Base-by-base conservation (phyloP, 768 basidiomycete genomes). In the Mrakia gelida region DNA sequence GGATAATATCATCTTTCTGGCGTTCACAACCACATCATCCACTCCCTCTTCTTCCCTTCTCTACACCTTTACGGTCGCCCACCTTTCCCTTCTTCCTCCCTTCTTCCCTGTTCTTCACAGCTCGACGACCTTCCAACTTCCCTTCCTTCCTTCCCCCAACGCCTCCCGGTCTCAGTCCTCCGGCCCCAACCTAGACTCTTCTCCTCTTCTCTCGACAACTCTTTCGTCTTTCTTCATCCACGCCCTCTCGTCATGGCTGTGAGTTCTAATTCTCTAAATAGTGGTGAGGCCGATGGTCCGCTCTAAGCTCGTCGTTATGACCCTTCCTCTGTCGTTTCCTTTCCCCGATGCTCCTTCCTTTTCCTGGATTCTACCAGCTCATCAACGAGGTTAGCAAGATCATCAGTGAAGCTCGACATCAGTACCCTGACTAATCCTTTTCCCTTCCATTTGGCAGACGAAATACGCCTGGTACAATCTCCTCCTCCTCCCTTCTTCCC, bases 341-440 rank as follows among this genome's bases (percentile, higher is more conserved):
- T n/a, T n/a, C n/a, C n/a, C n/a, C n/a, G n/a, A n/a, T n/a, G n/a
- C n/a, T 26, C 68, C 43, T 41, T 34, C 23, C 34, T 49, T 13
- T 49, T 6, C 7, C 45, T 13, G 45, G 3, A 7, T 23, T 34
- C 68, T 43, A 43, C 18, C 59, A 76, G 75, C 68, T 76, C 32
- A 76, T 76, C 75, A 76, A 76, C 75, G 75, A 76, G 54, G 75
- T 76, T 3, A 32, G 65, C 67, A 26, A 21, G 26, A 45, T 23
- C 26, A 0, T 1, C 45, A 4, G 15, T 30, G 2, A 43, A 6
- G 5, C 41, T n/a, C 41, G 2, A 3, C n/a, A 2, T 1, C 5
- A 23, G 10, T 10, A 45, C n/a, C 23, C 26, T 28, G 0, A 23
- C 43, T 75, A 30, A 26, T 21, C 21, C 8, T 21, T 45, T 61